Evolutionary conservation across 345 rosid genomes (phyloP).

Genomic region (Corchorus olitorius): DNA sequence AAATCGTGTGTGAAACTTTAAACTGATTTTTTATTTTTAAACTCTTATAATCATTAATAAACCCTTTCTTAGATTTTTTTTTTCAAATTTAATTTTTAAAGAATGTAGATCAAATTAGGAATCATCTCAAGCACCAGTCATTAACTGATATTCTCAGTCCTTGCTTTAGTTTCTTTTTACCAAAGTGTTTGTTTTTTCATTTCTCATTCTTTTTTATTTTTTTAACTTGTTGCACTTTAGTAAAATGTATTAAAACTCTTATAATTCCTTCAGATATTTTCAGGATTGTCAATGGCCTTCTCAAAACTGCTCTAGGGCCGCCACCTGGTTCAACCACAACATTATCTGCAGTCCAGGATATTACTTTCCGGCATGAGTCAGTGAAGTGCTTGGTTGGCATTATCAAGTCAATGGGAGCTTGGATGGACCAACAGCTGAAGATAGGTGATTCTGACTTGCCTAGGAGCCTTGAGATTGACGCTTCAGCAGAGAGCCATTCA

Average conservation of each 20-base stretch:
- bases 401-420: slow-evolving; percentile 81
- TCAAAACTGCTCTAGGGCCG: slow-evolving; percentile 93
- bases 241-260: slow-evolving; percentile 74
- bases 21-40: too few relatives aligned
- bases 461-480: slow-evolving; percentile 58
- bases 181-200: neutral
- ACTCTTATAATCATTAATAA: too few relatives aligned
- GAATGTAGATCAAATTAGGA: neutral
- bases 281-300: slow-evolving; percentile 98
- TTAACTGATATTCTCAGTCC: neutral
- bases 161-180: neutral
- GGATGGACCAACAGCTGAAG: slow-evolving; percentile 91
- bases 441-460: slow-evolving; percentile 58
- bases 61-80: neutral
- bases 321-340: slow-evolving; percentile 90
- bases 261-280: slow-evolving; percentile 92
- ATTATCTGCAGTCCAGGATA: slow-evolving; percentile 79
- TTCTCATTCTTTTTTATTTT: slow-evolving; percentile 10
- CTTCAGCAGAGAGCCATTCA: slow-evolving; percentile 48
- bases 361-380: slow-evolving; percentile 89
- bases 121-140: neutral
- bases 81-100: neutral
- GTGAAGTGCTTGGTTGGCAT: slow-evolving; percentile 91
- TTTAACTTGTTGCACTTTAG: slow-evolving; percentile 9
- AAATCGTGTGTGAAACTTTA: too few relatives aligned